These are phyloP conservation scores for Blastobotrys arbuscula DNA, from an alignment of 1,139 yeast genomes.

Conservation along the genomic window DNA sequence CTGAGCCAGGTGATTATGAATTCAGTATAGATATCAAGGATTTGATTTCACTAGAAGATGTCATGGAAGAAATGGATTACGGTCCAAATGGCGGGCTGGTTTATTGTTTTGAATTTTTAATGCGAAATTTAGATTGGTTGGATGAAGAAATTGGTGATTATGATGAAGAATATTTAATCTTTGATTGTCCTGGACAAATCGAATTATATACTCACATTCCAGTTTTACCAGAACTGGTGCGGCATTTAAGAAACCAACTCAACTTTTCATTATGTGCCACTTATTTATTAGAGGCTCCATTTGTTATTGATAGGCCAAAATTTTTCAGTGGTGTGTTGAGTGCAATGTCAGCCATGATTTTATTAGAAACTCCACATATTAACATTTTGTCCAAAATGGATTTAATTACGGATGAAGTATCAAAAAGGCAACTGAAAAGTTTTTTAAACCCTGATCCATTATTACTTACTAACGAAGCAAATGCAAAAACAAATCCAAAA, in stretches of 20 bases:
- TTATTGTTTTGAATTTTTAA: conserved; percentile 82
- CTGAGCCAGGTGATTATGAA: conserved; percentile 86
- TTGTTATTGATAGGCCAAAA: conserved; percentile 81
- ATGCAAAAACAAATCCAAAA: conserved; percentile 59
- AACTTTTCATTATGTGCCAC: conserved; percentile 90
- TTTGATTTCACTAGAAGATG: conserved; percentile 84
- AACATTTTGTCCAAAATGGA: conserved; percentile 84
- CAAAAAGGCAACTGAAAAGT: conserved; percentile 70
- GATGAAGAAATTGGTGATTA: conserved; percentile 93
- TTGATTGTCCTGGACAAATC: conserved; percentile 98
- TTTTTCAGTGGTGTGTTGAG: conserved; percentile 92
- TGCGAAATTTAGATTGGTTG: conserved; percentile 90
- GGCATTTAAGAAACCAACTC: conserved; percentile 70
- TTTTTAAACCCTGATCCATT: conserved; percentile 90
- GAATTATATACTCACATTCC: conserved; percentile 95
- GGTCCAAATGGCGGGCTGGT: conserved; percentile 96
- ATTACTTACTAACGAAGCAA: conserved; percentile 49
- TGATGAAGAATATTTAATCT: conserved; percentile 87
- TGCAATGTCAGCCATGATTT: conserved; percentile 98
- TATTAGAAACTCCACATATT: conserved; percentile 89
- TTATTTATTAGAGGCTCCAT: conserved; percentile 88
- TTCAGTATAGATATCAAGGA: conserved; percentile 92
- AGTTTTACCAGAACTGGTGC: conserved; percentile 79
- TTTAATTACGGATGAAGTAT: conserved; percentile 59
- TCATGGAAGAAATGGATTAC: conserved; percentile 89